Evolutionary conservation across 768 basidiomycete genomes (phyloP), one percentile per base, ranked within the genome.

Genomic region (Hirschioporus abietinus): DNA sequence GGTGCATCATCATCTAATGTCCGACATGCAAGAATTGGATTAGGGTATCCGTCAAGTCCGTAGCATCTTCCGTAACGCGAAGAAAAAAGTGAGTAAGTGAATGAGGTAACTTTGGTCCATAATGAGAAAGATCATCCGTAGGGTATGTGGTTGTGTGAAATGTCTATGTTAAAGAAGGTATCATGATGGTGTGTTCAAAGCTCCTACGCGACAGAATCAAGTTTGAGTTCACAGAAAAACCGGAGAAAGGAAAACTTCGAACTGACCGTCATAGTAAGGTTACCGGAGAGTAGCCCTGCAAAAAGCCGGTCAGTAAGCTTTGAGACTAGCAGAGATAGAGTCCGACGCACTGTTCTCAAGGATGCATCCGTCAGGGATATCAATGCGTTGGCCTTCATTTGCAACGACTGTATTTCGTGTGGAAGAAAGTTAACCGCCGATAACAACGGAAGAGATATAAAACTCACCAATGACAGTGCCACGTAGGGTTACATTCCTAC

Each of bases 381-480:
- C 87, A 67, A 95, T 94, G 71, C 87, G 82, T 75, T 88, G 86
- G 26, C 91, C 89, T 74, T 94, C 92, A 72, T 91, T 92, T 68
- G 92, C 90, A 67, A 92, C 89, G 66, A 92, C 72, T 82, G 68
- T 35, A 59, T 23, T 30, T 18, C 23, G 12, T 26, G 26, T 35
- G 34, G 60, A 12, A 64, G 63, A 52, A 34, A 12, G 17, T 52
- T 20, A 52, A 20, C 42, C 42, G 20, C 42, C 42, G 42, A 52
- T 52, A 15, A 63, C 26, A 58, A 27, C 23, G 26, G 35, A 26
- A 62, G 10, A 42, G 58, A 10, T 20, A 18, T 63, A 58, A 10
- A 23, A 74, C 81, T 18, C 65, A 86, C 87, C 84, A 71, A 96
- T 95, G 72, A 96, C 94, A 35, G 95, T 96, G 7, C 95, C 94